These are phyloP conservation scores for Candida michaelii DNA, from an alignment of 805 yeast genomes.

Conservation along the genomic window DNA sequence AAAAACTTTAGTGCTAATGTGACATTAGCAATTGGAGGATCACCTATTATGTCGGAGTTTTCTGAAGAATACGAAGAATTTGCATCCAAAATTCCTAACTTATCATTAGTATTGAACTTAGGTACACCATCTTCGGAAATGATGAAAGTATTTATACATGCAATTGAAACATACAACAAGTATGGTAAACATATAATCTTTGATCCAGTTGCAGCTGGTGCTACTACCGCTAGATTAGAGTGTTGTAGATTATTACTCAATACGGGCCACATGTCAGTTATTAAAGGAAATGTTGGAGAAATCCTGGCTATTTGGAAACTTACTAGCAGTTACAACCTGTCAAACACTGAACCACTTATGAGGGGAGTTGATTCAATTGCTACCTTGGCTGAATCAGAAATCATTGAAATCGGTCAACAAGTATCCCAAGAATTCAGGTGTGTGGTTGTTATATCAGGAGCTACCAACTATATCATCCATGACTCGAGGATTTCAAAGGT, in stretches of 20 bases:
- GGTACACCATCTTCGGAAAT: slow-evolving; percentile 62
- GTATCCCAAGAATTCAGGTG: slow-evolving; percentile 54
- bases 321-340: slow-evolving; percentile 19
- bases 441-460: slow-evolving; percentile 73
- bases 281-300: slow-evolving; percentile 89
- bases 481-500: slow-evolving; percentile 28
- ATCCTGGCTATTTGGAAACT: slow-evolving; percentile 57
- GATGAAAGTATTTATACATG: slow-evolving; percentile 46
- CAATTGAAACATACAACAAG: slow-evolving; percentile 58
- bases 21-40: slow-evolving; percentile 77
- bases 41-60: slow-evolving; percentile 87
- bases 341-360: slow-evolving; percentile 41
- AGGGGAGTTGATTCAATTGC: slow-evolving; percentile 68
- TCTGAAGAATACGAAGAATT: slow-evolving; percentile 66
- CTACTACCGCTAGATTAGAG: slow-evolving; percentile 56
- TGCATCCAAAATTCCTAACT: slow-evolving; percentile 47
- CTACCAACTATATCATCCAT: slow-evolving; percentile 26
- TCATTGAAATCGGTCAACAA: slow-evolving; percentile 42
- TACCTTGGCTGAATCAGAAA: slow-evolving; percentile 19
- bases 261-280: slow-evolving; percentile 59
- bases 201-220: slow-evolving; percentile 95
- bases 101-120: slow-evolving; percentile 66
- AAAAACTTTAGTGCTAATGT: slow-evolving; percentile 87
- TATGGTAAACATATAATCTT: slow-evolving; percentile 63
- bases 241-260: slow-evolving; percentile 52